These are phyloP conservation scores for Mucor plumbeus DNA, from an alignment of 371 early-diverging fungal genomes.

Conservation along the genomic window DNA sequence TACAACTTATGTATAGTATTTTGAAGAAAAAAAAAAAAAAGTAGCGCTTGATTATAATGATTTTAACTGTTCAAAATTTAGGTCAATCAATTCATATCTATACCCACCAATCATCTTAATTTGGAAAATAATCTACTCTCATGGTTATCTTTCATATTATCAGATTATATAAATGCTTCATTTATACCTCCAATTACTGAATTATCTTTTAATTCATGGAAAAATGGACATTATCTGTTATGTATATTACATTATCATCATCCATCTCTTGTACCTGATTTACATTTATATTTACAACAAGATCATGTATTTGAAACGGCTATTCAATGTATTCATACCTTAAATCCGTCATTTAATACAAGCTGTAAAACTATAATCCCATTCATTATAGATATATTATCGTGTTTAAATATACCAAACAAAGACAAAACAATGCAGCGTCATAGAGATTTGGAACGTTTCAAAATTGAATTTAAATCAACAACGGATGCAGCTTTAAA, in stretches of 20 bases:
- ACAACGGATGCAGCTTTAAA: constrained; percentile 11
- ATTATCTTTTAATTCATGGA: constrained; percentile 61
- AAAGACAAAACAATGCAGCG: constrained; percentile 20
- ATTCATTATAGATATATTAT: background rate
- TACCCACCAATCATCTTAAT: constrained; percentile 29
- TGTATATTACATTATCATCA: constrained; percentile 70
- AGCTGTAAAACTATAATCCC: background rate
- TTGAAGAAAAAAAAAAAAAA: constrained; percentile 1
- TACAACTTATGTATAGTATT: constrained; percentile 38
- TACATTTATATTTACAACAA: constrained; percentile 23
- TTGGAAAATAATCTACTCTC: constrained; percentile 55
- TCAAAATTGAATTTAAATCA: constrained; percentile 15
- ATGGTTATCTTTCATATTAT: constrained; percentile 67
- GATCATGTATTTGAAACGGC: constrained; percentile 4
- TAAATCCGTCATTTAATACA: background rate
- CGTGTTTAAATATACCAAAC: constrained; percentile 15
- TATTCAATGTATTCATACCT: constrained; percentile 1
- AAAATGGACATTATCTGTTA: constrained; percentile 67
- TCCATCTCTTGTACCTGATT: constrained; percentile 62
- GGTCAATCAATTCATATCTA: constrained; percentile 37
- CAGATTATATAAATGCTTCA: constrained; percentile 57
- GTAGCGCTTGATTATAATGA: background rate
- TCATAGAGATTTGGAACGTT: constrained; percentile 27
- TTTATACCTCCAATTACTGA: constrained; percentile 58
- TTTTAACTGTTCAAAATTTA: background rate